Conservation (phyloP, 495 filamentous ascomycete species). For the Friedmanniomyces simplex region DNA sequence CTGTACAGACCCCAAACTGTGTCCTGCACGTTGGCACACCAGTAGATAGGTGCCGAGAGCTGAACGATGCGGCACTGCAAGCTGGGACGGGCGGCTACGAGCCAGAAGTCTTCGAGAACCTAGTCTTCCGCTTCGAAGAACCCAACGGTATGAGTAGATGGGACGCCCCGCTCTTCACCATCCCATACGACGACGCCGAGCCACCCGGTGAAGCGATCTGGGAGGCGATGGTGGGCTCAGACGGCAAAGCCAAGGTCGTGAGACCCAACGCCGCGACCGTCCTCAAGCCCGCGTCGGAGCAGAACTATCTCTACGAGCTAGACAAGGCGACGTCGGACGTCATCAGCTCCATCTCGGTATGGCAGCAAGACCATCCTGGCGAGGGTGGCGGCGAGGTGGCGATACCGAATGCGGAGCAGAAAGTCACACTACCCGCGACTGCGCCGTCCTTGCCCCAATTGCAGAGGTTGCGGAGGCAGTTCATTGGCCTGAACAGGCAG, state of each 20-base stretch:
- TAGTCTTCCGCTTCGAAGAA: constrained; percentile 92
- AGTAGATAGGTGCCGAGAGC: constrained; percentile 52
- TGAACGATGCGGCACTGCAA: constrained; percentile 42
- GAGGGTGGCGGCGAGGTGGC: constrained; percentile 44
- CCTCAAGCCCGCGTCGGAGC: constrained; percentile 54
- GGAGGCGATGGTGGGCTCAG: constrained; percentile 58
- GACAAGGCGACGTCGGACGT: constrained; percentile 79
- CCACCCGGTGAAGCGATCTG: constrained; percentile 64
- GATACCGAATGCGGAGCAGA: constrained; percentile 30
- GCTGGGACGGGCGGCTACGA: constrained; percentile 24
- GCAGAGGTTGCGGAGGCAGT: constrained; percentile 76
- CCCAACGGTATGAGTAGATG: constrained; percentile 89
- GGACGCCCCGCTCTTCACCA: constrained; percentile 90
- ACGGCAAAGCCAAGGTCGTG: constrained; percentile 45
- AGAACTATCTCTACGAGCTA: constrained; percentile 73
- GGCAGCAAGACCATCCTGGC: constrained; percentile 55
- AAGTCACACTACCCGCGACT: constrained; percentile 31
- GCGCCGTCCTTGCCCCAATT: constrained; percentile 55
- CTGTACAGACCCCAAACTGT: constrained; percentile 67
- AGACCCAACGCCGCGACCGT: constrained; percentile 75
- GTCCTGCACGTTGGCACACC: constrained; percentile 77
- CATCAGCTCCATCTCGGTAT: constrained; percentile 60
- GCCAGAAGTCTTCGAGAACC: constrained; percentile 71
- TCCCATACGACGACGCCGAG: constrained; percentile 65
- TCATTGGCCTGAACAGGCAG: constrained; percentile 66